phyloP scores from a whole-genome alignment of 1,284 basidiomycete species.

The Inonotus obliquus region DNA sequence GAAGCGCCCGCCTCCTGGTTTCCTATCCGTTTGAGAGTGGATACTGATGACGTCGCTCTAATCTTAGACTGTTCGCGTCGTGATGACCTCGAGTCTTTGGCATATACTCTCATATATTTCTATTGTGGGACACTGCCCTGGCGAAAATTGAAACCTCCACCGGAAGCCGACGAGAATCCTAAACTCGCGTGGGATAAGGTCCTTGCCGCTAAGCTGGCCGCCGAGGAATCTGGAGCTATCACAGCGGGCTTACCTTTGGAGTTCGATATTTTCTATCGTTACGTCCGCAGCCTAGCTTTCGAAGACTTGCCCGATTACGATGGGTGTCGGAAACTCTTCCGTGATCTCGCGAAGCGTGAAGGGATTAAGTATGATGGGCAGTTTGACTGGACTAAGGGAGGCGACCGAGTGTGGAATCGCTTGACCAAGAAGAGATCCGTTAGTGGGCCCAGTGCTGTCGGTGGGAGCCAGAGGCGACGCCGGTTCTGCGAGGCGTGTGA shows the following conservation, averaged over 20 bases:
- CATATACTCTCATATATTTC: constrained; percentile 93
- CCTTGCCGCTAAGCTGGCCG: constrained; percentile 60
- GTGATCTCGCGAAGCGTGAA: constrained; percentile 50
- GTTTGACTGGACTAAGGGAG: constrained; percentile 40
- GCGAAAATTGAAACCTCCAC: constrained; percentile 76
- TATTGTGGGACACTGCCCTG: constrained; percentile 86
- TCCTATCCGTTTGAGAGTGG: neutral
- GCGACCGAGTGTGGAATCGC: constrained; percentile 15
- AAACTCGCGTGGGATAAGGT: constrained; percentile 61
- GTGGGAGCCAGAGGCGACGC: constrained; percentile 6
- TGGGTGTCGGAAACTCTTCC: constrained; percentile 78
- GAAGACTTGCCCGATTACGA: constrained; percentile 91
- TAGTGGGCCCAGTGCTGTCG: neutral
- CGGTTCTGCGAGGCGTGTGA: constrained; percentile 19
- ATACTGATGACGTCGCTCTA: constrained; percentile 6
- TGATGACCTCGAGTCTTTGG: constrained; percentile 89
- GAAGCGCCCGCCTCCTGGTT: neutral
- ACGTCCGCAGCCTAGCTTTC: constrained; percentile 82
- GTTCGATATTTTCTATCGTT: constrained; percentile 83
- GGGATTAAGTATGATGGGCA: constrained; percentile 51
- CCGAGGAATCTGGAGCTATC: constrained; percentile 55
- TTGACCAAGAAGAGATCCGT: neutral
- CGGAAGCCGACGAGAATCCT: constrained; percentile 26
- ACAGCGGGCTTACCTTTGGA: constrained; percentile 84
- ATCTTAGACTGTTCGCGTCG: constrained; percentile 75